Percentiles rank a stretch among this genome's conserved stretches.
phyloP scores from a whole-genome alignment of 23 red algal species.

The Gracilaria domingensis region DNA sequence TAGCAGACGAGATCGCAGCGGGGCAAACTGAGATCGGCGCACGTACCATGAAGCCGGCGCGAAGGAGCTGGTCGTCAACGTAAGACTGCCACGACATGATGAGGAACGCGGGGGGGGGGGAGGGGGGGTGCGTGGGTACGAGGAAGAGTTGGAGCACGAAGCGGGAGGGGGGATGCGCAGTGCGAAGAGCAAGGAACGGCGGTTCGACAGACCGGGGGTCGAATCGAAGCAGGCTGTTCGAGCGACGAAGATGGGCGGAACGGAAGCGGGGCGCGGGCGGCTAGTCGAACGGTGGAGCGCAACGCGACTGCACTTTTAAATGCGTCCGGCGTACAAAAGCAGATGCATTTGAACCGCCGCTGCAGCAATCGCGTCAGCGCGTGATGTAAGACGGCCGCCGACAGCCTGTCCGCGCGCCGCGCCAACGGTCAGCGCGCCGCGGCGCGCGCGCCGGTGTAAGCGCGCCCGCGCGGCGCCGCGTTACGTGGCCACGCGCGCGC shows the following conservation, averaged over 20 bases:
- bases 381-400: conserved; percentile 37
- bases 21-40: neutral
- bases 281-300: conserved; percentile 1
- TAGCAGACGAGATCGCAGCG: neutral
- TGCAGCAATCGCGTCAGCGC: conserved; percentile 1
- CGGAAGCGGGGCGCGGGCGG: too few species aligned
- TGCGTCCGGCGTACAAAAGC: neutral
- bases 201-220: too few species aligned
- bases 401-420: conserved; percentile 83
- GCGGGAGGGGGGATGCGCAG: too few species aligned
- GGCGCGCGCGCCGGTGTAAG: conserved; percentile 16
- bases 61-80: conserved; percentile 86
- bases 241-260: too few species aligned
- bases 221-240: too few species aligned
- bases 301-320: neutral
- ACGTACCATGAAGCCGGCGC: conserved; percentile 88
- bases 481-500: conserved; percentile 37
- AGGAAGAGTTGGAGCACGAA: neutral
- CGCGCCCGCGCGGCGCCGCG: neutral
- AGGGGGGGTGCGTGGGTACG: neutral
- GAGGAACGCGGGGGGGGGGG: neutral
- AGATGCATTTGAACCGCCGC: conserved; percentile 18
- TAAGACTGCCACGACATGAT: conserved; percentile 76
- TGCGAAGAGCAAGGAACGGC: neutral
- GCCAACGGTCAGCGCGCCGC: conserved; percentile 86